Evolutionary conservation across 768 basidiomycete species (phyloP).

Genomic region (Lenzites betulinus): DNA sequence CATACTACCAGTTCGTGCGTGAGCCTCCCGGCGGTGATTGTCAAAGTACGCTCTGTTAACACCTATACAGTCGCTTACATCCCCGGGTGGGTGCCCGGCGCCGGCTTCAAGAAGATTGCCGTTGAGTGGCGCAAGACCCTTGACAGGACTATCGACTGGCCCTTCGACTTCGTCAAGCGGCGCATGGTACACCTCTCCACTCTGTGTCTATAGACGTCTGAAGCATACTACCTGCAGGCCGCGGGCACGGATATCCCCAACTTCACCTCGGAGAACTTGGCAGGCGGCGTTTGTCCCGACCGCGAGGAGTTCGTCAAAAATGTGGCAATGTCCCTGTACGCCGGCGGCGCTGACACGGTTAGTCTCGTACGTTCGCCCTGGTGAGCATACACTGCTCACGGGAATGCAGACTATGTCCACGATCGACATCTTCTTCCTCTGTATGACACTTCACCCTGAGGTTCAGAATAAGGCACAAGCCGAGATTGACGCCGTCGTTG

Average conservation of each 20-base stretch:
- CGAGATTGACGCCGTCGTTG: conserved; percentile 36
- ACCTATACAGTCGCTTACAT: conserved; percentile 35
- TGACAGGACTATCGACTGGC: conserved; percentile 32
- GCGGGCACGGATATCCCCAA: conserved; percentile 36
- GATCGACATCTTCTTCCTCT: conserved; percentile 33
- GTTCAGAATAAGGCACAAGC: conserved; percentile 33
- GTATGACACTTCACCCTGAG: conserved; percentile 34
- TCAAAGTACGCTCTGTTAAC: not conserved
- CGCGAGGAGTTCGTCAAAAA: conserved; percentile 69
- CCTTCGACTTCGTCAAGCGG: conserved; percentile 34
- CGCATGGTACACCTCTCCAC: conserved; percentile 36
- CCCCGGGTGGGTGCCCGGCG: conserved; percentile 44
- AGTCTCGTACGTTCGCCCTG: conserved; percentile 1
- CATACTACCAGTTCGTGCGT: conserved; percentile 32
- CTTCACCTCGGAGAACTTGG: conserved; percentile 59
- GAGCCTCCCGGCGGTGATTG: too few relatives aligned
- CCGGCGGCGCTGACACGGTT: conserved; percentile 42
- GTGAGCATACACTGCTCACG: not conserved
- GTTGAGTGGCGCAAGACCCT: conserved; percentile 22
- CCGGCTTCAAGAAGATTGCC: conserved; percentile 35
- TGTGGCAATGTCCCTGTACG: conserved; percentile 41
- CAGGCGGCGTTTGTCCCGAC: conserved; percentile 48
- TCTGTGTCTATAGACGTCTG: not conserved
- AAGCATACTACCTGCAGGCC: not conserved
- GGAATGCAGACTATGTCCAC: conserved; percentile 29